These are phyloP conservation scores for Gnomoniopsis sp. DNA, from an alignment of 2,329 filamentous ascomycete species.

Conservation along the genomic window DNA sequence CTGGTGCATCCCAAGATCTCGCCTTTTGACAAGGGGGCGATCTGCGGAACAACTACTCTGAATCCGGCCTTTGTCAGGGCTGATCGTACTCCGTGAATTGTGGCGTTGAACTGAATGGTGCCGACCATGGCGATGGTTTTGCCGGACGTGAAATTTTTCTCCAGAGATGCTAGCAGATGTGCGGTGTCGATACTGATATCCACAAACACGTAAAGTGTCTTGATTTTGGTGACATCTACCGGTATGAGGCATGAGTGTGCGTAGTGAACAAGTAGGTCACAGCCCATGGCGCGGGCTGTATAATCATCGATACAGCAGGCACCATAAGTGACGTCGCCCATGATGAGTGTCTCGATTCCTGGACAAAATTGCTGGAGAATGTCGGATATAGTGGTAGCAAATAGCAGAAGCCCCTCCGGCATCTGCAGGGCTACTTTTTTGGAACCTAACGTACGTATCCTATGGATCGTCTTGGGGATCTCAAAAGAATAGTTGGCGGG, in stretches of 20 bases:
- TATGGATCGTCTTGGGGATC: slow-evolving; percentile 96
- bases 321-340: slow-evolving; percentile 98
- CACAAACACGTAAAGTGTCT: slow-evolving; percentile 96
- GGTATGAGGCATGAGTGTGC: slow-evolving; percentile 96
- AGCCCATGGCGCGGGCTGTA: slow-evolving; percentile 88
- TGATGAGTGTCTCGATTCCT: slow-evolving; percentile 88
- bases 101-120: slow-evolving; percentile 98
- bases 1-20: slow-evolving; percentile 98
- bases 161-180: slow-evolving; percentile 81
- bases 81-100: slow-evolving; percentile 79
- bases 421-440: slow-evolving; percentile 93
- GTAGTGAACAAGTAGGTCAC: slow-evolving; percentile 93
- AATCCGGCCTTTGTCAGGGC: slow-evolving; percentile 82
- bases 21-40: slow-evolving; percentile 86
- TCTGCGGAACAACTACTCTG: slow-evolving; percentile 83
- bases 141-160: slow-evolving; percentile 79
- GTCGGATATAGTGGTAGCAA: slow-evolving; percentile 96
- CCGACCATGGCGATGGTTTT: slow-evolving; percentile 92
- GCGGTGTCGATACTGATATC: slow-evolving; percentile 93
- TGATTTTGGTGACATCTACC: slow-evolving; percentile 93
- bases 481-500: slow-evolving; percentile 98
- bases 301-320: slow-evolving; percentile 99
- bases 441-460: slow-evolving; percentile 75
- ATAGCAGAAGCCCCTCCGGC: slow-evolving; percentile 90
- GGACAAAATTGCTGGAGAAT: slow-evolving; percentile 94